These are phyloP conservation scores for Raffaelea deltoideospora DNA, from an alignment of 2,329 filamentous ascomycete species.

Conservation along the genomic window DNA sequence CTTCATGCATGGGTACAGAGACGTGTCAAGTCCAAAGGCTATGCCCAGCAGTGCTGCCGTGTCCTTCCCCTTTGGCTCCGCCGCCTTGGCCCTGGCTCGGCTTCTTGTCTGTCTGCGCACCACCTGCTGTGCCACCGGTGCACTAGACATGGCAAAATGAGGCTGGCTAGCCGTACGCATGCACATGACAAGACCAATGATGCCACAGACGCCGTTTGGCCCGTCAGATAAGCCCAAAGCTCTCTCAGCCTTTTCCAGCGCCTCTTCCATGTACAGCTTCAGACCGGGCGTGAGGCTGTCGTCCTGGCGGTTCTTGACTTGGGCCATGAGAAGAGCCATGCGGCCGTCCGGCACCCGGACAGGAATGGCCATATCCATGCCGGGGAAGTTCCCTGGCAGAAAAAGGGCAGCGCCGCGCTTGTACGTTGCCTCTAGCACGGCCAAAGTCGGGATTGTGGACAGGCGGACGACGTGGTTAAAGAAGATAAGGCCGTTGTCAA, in stretches of 20 bases:
- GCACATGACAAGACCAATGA: slow-evolving; percentile 1
- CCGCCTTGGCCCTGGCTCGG: too few species aligned
- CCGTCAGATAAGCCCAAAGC: not conserved
- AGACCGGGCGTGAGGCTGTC: slow-evolving; percentile 1
- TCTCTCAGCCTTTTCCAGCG: not conserved
- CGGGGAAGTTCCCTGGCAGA: slow-evolving; percentile 1
- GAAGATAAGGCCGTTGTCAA: not conserved
- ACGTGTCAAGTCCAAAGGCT: not conserved
- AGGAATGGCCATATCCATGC: slow-evolving; percentile 1
- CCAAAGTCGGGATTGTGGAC: not conserved
- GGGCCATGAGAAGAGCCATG: not conserved
- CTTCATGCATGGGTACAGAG: not conserved
- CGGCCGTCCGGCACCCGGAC: not conserved
- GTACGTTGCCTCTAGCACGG: not conserved
- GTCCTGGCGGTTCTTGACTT: slow-evolving; percentile 1
- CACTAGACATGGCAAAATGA: not conserved
- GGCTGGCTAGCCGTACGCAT: not conserved
- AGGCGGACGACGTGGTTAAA: slow-evolving; percentile 2
- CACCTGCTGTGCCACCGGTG: not conserved
- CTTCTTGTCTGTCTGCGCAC: not conserved
- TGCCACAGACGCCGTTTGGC: not conserved
- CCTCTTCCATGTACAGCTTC: not conserved
- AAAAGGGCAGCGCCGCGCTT: slow-evolving; percentile 1
- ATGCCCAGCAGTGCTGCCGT: not conserved
- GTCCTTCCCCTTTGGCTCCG: not conserved